Evolutionary conservation across 1,284 basidiomycete species (phyloP).

Genomic region (Heterobasidion parviporum): DNA sequence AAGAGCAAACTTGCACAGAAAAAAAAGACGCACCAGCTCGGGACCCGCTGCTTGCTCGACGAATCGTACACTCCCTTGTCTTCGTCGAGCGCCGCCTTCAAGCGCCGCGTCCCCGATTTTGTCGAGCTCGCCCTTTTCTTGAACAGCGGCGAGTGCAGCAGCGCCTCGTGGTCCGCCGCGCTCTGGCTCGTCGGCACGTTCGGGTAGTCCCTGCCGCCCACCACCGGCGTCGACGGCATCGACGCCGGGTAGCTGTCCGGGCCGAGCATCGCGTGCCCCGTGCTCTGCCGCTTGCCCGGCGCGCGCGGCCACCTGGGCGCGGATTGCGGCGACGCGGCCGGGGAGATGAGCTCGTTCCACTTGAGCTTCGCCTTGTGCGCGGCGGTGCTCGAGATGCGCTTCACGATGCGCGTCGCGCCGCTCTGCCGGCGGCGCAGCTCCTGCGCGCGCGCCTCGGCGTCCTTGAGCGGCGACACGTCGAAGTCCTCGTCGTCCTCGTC

Average conservation of each 20-base stretch:
- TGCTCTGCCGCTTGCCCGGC: background rate
- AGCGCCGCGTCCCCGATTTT: conserved; percentile 22
- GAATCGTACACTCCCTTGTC: conserved; percentile 68
- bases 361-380: conserved; percentile 53
- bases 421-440: background rate
- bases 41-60: conserved; percentile 72
- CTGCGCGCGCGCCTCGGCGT: conserved; percentile 2
- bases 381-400: conserved; percentile 21
- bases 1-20: background rate
- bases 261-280: background rate
- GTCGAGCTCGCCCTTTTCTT: conserved; percentile 19
- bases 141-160: conserved; percentile 2
- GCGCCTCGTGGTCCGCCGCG: background rate
- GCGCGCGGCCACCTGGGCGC: conserved; percentile 4
- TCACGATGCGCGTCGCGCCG: conserved; percentile 18
- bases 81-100: conserved; percentile 26
- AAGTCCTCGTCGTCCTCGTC: conserved; percentile 39
- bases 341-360: conserved; percentile 43
- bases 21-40: conserved; percentile 53
- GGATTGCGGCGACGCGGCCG: conserved; percentile 19
- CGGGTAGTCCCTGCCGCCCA: conserved; percentile 8
- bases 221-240: conserved; percentile 10
- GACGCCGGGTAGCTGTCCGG: conserved; percentile 12
- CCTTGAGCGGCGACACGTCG: conserved; percentile 12
- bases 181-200: conserved; percentile 4